Evolutionary conservation across 148 eudicot genomes (phyloP), one percentile per base, ranked within the genome.

Genomic region (Nyssa sinensis): DNA sequence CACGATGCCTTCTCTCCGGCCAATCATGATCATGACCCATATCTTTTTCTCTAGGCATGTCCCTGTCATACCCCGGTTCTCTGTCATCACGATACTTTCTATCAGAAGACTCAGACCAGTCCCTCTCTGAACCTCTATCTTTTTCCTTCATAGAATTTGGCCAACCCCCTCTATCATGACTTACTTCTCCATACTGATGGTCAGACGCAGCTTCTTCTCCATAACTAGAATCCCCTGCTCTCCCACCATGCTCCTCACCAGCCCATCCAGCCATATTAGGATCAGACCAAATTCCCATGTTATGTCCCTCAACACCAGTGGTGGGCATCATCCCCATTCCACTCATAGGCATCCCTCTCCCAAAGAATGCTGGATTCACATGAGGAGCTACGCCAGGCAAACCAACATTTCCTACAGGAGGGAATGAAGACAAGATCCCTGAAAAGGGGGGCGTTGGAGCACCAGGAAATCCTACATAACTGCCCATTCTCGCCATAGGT

Each of bases 281-380:
- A 80, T 94, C 97, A 16, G 84, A 51, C 98, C 98, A 94, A 96
- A 92, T 92, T 37, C 93, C 98, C 90, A 86, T 86, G 58, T 84
- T 84, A 41, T 91, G 90, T 61, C 96, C 98, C 67, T 88, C 98
- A 34, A 94, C 78, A 39, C 96, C 90, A 47, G 88, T 63, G 67
- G 81, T 80, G 7, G 88, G 88, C 97, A 90, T 88, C 98, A 90
- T 94, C 7, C 93, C 93, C 93, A 94, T 90, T 37, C 91, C 90
- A 78, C 84, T 85, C 88, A 84, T 80, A 14, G 93, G 85, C 97
- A 88, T 89, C 25, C 96, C 98, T 76, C 96, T 82, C 53, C 89
- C 93, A 65, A 93, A 93, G 77, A 90, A 90, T 7, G 95, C 97
- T 1, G 97, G 97, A 75, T 92, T 93, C 37, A 93, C 95, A 83